Conservation (phyloP, 768 basidiomycete species). For the Suillus subluteus region DNA sequence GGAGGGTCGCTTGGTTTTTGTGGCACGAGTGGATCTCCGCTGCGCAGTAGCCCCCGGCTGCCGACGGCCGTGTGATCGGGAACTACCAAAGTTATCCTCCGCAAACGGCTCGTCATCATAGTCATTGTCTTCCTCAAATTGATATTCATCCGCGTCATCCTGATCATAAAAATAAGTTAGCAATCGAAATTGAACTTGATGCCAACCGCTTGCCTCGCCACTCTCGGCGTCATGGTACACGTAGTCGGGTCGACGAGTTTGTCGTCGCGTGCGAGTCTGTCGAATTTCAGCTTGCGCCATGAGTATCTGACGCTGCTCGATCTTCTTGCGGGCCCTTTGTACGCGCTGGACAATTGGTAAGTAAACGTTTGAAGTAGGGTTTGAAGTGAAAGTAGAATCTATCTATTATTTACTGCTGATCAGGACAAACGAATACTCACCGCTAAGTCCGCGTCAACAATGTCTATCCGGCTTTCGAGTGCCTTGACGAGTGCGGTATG, state of each 20-base stretch:
- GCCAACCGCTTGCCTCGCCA: conserved; percentile 48
- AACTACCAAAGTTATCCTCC: conserved; percentile 44
- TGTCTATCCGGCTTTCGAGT: conserved; percentile 66
- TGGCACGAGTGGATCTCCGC: conserved; percentile 59
- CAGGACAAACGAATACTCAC: conserved; percentile 50
- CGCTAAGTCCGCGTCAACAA: conserved; percentile 68
- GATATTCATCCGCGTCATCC: conserved; percentile 72
- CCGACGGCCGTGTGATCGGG: conserved; percentile 44
- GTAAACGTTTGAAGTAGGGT: conserved; percentile 23
- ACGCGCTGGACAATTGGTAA: conserved; percentile 57
- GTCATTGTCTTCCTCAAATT: conserved; percentile 64
- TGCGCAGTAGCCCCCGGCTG: conserved; percentile 38
- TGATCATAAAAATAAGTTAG: conserved; percentile 27
- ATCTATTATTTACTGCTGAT: conserved; percentile 20
- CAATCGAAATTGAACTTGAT: conserved; percentile 24
- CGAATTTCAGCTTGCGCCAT: conserved; percentile 79
- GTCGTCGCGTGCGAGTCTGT: conserved; percentile 76
- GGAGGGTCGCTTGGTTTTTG: conserved; percentile 55
- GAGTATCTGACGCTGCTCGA: conserved; percentile 65
- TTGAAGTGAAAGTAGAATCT: conserved; percentile 15
- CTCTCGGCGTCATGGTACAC: conserved; percentile 73
- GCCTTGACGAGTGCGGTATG: conserved; percentile 64
- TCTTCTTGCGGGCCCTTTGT: conserved; percentile 67
- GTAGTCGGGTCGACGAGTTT: conserved; percentile 78
- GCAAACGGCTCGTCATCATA: conserved; percentile 60